A percentile compares a stretch with the other conserved stretches of the same genome.
These are phyloP conservation scores for Arxiozyma heterogenica DNA, from an alignment of 1,139 yeast species.

Conservation along the genomic window DNA sequence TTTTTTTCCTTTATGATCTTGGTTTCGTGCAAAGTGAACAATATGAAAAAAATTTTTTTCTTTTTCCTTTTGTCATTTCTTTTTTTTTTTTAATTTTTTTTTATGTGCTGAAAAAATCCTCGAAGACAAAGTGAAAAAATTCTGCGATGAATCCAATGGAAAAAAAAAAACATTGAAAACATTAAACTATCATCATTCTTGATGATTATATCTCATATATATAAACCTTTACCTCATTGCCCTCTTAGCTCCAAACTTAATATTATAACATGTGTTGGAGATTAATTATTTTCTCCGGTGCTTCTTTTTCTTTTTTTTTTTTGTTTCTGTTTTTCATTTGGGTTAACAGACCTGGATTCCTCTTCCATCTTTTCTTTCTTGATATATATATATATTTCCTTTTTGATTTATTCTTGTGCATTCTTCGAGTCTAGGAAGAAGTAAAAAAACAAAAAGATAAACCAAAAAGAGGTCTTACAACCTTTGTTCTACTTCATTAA, in stretches of 20 bases:
- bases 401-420: not conserved
- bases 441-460: no score
- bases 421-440: not conserved
- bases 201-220: no score
- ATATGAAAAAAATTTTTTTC: no score
- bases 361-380: not conserved
- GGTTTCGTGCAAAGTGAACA: no score
- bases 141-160: not conserved
- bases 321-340: no score
- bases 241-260: not conserved
- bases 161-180: not conserved
- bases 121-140: not conserved
- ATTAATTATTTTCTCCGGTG: not conserved
- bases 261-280: not conserved
- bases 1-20: no score
- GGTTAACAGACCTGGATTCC: no score
- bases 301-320: not conserved
- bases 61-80: not conserved
- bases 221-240: no score
- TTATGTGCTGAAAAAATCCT: not conserved
- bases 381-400: no score
- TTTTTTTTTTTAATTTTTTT: no score
- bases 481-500: not conserved
- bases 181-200: not conserved
- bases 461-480: not conserved